A percentile compares a stretch with the other conserved stretches of the same genome.
Evolutionary conservation across 2,329 filamentous ascomycete genomes (phyloP).

Genomic region (Aureobasidium sp.): DNA sequence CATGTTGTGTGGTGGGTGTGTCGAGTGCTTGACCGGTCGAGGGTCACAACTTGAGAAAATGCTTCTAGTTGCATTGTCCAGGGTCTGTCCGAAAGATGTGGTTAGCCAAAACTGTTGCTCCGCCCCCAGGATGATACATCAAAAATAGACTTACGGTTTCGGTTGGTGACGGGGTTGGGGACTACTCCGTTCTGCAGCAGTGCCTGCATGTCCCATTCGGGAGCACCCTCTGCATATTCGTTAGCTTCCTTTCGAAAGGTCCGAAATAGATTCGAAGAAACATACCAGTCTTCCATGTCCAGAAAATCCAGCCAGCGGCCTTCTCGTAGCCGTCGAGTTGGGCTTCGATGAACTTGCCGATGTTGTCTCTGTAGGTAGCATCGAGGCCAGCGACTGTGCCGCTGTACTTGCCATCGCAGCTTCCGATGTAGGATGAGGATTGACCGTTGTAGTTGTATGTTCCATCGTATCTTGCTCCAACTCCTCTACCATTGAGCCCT

Average conservation of each 20-base stretch:
- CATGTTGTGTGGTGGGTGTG: background rate
- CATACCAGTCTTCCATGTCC: slow-evolving; percentile 41
- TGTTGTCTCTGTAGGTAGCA: slow-evolving; percentile 36
- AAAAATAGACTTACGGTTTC: slow-evolving; percentile 20
- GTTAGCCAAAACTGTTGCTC: background rate
- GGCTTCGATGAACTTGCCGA: slow-evolving; percentile 40
- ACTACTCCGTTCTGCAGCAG: slow-evolving; percentile 34
- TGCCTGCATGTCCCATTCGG: slow-evolving; percentile 44
- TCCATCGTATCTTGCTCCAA: slow-evolving; percentile 39
- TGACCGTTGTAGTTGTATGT: slow-evolving; percentile 28
- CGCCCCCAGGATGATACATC: background rate
- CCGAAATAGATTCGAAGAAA: background rate
- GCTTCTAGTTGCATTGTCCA: slow-evolving; percentile 10
- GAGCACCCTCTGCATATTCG: slow-evolving; percentile 32
- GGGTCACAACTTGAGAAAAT: background rate
- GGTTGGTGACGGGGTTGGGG: slow-evolving; percentile 20
- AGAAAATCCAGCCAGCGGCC: slow-evolving; percentile 44
- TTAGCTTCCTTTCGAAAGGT: background rate
- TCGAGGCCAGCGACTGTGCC: slow-evolving; percentile 38
- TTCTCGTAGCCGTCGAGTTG: slow-evolving; percentile 44
- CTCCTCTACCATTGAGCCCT: slow-evolving; percentile 38
- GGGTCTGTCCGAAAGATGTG: background rate
- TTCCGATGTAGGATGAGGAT: slow-evolving; percentile 34
- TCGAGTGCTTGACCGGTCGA: background rate
- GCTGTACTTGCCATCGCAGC: slow-evolving; percentile 39